Evolutionary conservation across 2,329 filamentous ascomycete species (phyloP), one percentile per base, ranked within the genome.

Genomic region (Chaetothyriales sp.): DNA sequence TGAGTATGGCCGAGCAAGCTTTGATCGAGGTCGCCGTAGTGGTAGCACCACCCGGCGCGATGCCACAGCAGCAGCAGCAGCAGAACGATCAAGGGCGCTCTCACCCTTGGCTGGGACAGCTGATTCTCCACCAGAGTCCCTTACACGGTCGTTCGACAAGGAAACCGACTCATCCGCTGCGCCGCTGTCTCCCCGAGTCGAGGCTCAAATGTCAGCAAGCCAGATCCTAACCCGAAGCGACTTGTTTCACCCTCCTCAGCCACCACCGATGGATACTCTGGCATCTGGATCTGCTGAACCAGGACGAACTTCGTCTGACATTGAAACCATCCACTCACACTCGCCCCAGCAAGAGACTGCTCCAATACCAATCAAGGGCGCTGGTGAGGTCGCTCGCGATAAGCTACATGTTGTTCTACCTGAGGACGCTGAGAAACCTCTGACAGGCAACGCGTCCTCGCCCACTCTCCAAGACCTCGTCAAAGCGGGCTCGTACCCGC

Each of bases 151-250:
- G 42, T 60, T 82, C 54, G 86, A 86, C 49, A 84, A 83, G 44
- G 83, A 80, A 0, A 86, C 81, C 4, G 79, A 84, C 51, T 89
- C 84, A 1, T 86, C 80, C 2, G 70, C 82, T 28, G 73, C 83
- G 1, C 73, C 80, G 3, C 85, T 84, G 2, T 81, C 79, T 0
- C 78, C 77, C 49, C 84, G 89, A 43, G 55, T 51, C 18, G 86
- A 89, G 52, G 78, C 74, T n/a, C 73, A 74, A 51, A 81, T 83
- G 46, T 93, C 89, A 2, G 90, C 86, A 2, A 96, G 90, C 63
- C 88, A 95, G 65, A 95, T 96, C 39, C 70, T 98, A 7, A 78
- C 79, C 49, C 80, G 85, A 32, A 95, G 88, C 59, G 86, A 92
- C 59, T 84, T 95, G 7, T 96, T 98, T 61, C 81, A 84, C 57